These are phyloP conservation scores for Aspergillus thermomutatus DNA, from an alignment of 2,329 filamentous ascomycete species.

Conservation along the genomic window DNA sequence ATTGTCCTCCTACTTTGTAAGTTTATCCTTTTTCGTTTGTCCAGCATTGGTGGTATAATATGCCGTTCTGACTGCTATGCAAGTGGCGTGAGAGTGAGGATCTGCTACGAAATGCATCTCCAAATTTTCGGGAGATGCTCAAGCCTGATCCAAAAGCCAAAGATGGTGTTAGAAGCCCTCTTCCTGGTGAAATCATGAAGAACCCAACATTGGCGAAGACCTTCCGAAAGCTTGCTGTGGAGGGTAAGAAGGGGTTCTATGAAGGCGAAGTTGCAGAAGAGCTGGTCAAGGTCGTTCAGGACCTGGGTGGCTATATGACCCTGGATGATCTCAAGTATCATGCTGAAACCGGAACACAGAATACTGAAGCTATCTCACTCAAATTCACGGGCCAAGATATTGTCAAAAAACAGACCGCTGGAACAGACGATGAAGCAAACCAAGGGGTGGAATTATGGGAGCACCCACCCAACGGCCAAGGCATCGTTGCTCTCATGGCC, in stretches of 20 bases:
- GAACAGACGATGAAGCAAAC: slow-evolving; percentile 41
- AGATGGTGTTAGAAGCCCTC: slow-evolving; percentile 71
- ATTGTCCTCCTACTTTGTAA: slow-evolving; percentile 64
- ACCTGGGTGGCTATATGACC: slow-evolving; percentile 73
- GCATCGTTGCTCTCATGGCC: slow-evolving; percentile 91
- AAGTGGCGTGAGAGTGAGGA: slow-evolving; percentile 71
- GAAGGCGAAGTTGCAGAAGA: slow-evolving; percentile 76
- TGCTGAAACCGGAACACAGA: slow-evolving; percentile 67
- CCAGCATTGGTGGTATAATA: no score
- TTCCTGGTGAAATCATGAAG: slow-evolving; percentile 81
- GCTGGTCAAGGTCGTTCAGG: slow-evolving; percentile 71
- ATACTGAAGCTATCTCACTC: slow-evolving; percentile 80
- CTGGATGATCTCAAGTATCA: slow-evolving; percentile 79
- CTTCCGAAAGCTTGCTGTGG: slow-evolving; percentile 70
- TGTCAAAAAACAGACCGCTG: slow-evolving; percentile 43
- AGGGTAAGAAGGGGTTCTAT: slow-evolving; percentile 92
- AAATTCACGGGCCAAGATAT: slow-evolving; percentile 68
- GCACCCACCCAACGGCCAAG: slow-evolving; percentile 93
- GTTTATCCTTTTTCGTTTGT: slow-evolving; percentile 30
- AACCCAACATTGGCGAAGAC: slow-evolving; percentile 78
- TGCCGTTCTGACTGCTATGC: neutral
- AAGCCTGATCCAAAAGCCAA: slow-evolving; percentile 68
- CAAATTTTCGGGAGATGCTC: slow-evolving; percentile 83
- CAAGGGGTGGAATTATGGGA: slow-evolving; percentile 80
- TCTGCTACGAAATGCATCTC: slow-evolving; percentile 67